These are phyloP conservation scores for Rostrohypoxylon terebratum DNA, from an alignment of 495 filamentous ascomycete species.

Conservation along the genomic window DNA sequence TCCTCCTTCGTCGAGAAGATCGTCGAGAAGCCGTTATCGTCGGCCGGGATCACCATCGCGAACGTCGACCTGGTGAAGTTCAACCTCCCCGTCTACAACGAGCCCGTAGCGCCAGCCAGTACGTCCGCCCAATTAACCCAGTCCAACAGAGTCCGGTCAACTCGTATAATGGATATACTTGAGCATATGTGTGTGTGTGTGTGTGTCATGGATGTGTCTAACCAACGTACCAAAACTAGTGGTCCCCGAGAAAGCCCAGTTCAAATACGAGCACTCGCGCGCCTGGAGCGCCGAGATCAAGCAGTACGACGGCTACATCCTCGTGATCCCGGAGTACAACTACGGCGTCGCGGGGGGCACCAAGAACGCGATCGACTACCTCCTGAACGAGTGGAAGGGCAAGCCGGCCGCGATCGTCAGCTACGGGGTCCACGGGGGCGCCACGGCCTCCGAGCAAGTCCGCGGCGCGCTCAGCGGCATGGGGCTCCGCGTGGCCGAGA, in stretches of 20 bases:
- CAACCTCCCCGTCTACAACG: constrained; percentile 69
- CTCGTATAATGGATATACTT: neutral
- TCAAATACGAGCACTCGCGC: constrained; percentile 60
- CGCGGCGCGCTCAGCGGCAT: constrained; percentile 44
- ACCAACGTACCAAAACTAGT: constrained; percentile 24
- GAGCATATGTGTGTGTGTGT: neutral
- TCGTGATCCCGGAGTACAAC: constrained; percentile 66
- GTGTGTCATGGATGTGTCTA: too few relatives aligned
- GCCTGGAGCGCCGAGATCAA: constrained; percentile 64
- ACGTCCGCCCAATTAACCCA: constrained; percentile 21
- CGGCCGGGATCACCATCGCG: constrained; percentile 42
- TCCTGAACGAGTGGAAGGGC: constrained; percentile 69
- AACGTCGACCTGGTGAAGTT: constrained; percentile 63
- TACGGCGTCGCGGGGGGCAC: constrained; percentile 61
- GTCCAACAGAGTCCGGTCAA: neutral
- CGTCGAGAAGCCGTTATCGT: constrained; percentile 46
- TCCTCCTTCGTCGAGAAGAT: constrained; percentile 51
- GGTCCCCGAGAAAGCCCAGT: constrained; percentile 57
- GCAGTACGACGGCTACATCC: constrained; percentile 64
- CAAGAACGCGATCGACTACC: constrained; percentile 74
- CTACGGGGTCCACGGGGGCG: constrained; percentile 66
- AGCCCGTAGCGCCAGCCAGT: constrained; percentile 61
- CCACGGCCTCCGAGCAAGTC: constrained; percentile 57
- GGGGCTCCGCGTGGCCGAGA: constrained; percentile 50
- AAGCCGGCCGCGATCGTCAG: constrained; percentile 68